Conservation (phyloP, 2,329 filamentous ascomycete species). For the Colletotrichum coccodes region DNA sequence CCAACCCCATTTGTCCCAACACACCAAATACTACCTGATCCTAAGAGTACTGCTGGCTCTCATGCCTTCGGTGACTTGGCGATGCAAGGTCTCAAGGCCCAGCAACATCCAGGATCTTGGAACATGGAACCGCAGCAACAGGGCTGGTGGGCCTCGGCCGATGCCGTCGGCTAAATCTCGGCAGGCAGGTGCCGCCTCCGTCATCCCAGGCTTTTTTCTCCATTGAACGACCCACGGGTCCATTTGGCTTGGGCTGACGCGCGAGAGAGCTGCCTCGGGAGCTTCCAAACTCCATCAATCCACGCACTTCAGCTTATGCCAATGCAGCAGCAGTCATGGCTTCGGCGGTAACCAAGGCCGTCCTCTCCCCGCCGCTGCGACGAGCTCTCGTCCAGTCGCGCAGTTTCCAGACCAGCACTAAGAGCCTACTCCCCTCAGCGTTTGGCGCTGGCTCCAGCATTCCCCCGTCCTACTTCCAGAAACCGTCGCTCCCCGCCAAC, state of each 20-base stretch:
- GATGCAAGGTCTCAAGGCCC: background rate
- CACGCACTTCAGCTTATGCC: conserved; percentile 18
- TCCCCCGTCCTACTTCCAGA: conserved; percentile 84
- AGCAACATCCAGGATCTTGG: background rate
- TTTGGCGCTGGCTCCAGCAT: conserved; percentile 48
- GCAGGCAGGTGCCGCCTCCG: conserved; percentile 20
- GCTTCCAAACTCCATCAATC: conserved; percentile 18
- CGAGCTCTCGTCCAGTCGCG: conserved; percentile 30
- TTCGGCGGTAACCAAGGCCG: conserved; percentile 35
- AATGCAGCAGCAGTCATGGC: conserved; percentile 35
- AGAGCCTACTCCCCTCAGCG: conserved; percentile 33
- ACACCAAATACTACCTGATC: too few relatives aligned
- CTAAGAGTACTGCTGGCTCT: too few relatives aligned
- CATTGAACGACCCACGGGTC: conserved; percentile 10
- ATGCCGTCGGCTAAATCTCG: conserved; percentile 25
- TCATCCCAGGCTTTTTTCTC: conserved; percentile 8
- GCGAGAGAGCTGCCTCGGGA: conserved; percentile 12
- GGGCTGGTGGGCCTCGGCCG: conserved; percentile 21
- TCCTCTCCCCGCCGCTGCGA: conserved; percentile 32
- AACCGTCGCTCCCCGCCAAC: conserved; percentile 83
- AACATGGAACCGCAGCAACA: background rate
- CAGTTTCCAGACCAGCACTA: conserved; percentile 29
- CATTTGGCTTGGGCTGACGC: background rate
- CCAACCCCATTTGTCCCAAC: background rate
- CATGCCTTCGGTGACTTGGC: background rate